Evolutionary conservation across 768 basidiomycete species (phyloP).

Genomic region (Lepiota subincarnata): DNA sequence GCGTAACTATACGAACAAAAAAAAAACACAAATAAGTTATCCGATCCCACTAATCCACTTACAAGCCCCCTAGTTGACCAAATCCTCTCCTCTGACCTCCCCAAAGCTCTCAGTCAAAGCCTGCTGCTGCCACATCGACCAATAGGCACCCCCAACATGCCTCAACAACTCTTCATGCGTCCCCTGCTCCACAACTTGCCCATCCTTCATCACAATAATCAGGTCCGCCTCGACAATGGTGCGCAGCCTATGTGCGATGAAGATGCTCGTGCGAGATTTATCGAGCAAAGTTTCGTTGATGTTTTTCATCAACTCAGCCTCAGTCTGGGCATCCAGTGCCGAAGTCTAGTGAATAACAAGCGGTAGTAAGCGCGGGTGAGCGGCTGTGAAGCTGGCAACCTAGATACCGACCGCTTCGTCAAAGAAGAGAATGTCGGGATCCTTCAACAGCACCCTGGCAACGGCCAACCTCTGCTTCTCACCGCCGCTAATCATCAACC

Average conservation of each 20-base stretch:
- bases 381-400: conserved; percentile 10
- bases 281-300: conserved; percentile 77
- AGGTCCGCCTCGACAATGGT: conserved; percentile 92
- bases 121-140: conserved; percentile 82
- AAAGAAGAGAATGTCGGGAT: conserved; percentile 95
- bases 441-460: conserved; percentile 87
- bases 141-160: conserved; percentile 62
- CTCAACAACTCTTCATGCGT: conserved; percentile 82
- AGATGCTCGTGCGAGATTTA: conserved; percentile 86
- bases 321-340: conserved; percentile 92
- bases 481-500: conserved; percentile 97
- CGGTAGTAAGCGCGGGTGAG: background rate
- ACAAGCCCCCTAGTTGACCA: too few species aligned
- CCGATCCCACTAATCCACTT: too few species aligned
- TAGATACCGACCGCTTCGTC: conserved; percentile 85
- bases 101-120: conserved; percentile 37
- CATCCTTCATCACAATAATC: conserved; percentile 93
- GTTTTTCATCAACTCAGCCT: conserved; percentile 92
- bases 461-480: conserved; percentile 98
- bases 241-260: conserved; percentile 90
- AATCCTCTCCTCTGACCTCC: conserved; percentile 12
- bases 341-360: conserved; percentile 63
- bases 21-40: too few species aligned
- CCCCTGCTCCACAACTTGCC: conserved; percentile 87
- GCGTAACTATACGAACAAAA: background rate